These are phyloP conservation scores for Yarrowia sp. DNA, from an alignment of 805 yeast species.

Conservation along the genomic window DNA sequence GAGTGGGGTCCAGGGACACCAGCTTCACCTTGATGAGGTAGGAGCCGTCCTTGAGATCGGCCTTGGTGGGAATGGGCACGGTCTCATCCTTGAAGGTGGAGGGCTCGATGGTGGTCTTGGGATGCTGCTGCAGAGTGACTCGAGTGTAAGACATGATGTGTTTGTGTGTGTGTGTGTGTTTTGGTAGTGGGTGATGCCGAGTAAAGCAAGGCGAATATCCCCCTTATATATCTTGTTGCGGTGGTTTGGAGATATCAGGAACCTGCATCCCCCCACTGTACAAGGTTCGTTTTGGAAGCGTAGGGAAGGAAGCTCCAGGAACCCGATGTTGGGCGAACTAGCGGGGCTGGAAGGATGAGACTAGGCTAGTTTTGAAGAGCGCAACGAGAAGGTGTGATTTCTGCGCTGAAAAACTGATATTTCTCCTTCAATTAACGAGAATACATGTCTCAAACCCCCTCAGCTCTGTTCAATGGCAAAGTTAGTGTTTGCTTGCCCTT, in stretches of 20 bases:
- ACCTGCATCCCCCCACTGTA: conserved; percentile 13
- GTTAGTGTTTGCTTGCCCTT: conserved; percentile 24
- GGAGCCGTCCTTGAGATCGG: conserved; percentile 23
- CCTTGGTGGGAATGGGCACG: conserved; percentile 26
- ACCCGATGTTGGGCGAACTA: neutral
- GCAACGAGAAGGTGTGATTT: too few relatives aligned
- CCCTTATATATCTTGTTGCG: conserved; percentile 8
- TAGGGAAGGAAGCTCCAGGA: neutral
- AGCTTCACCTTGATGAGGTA: conserved; percentile 34
- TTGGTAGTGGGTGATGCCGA: neutral
- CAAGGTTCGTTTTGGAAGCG: conserved; percentile 10
- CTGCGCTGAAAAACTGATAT: too few relatives aligned
- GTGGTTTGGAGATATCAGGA: neutral
- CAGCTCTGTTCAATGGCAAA: neutral
- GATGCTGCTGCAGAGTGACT: conserved; percentile 19
- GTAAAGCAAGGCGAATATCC: neutral
- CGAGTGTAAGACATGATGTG: conserved; percentile 31
- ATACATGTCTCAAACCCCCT: neutral
- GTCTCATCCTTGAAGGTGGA: conserved; percentile 32
- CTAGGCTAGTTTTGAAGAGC: too few relatives aligned
- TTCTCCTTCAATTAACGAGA: neutral
- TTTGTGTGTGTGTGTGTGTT: conserved; percentile 1
- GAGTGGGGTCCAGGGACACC: conserved; percentile 40
- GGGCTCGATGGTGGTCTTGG: conserved; percentile 24
- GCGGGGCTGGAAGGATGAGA: neutral